These are phyloP conservation scores for Cymbopogon flexuosus DNA, from an alignment of 202 grass and related monocot genomes.

Conservation along the genomic window DNA sequence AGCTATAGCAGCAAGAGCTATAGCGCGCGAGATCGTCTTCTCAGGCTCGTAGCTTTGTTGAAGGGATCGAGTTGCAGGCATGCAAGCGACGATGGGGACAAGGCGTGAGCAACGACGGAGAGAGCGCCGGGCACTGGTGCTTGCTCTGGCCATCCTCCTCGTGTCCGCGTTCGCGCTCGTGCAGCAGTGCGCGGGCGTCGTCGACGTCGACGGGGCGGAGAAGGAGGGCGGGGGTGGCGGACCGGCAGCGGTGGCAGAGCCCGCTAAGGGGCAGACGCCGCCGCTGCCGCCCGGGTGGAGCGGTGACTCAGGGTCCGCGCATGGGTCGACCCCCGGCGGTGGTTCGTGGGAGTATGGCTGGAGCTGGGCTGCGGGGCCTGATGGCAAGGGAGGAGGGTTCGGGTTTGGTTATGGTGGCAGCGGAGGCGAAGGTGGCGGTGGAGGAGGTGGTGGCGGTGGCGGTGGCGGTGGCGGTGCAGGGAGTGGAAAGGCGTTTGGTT, in stretches of 20 bases:
- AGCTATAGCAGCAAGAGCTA: background rate
- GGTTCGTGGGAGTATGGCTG: conserved; percentile 47
- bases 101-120: background rate
- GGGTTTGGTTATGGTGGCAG: conserved; percentile 46
- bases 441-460: background rate
- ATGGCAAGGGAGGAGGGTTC: conserved; percentile 38
- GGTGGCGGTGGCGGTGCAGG: background rate
- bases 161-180: conserved; percentile 15
- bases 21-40: background rate
- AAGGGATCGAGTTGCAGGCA: background rate
- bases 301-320: conserved; percentile 44
- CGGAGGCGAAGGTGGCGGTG: background rate
- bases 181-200: background rate
- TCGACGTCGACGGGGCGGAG: background rate
- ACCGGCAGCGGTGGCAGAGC: background rate
- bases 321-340: conserved; percentile 42
- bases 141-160: conserved; percentile 13
- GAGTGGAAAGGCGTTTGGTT: conserved; percentile 17
- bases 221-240: conserved; percentile 11
- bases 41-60: background rate
- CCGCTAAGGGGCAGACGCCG: background rate
- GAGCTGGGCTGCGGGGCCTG: conserved; percentile 48
- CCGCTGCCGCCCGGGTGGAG: conserved; percentile 34
- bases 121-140: background rate
- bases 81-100: conserved; percentile 2